Conservation (phyloP, 805 yeast species). For the Suhomyces pyralidae region DNA sequence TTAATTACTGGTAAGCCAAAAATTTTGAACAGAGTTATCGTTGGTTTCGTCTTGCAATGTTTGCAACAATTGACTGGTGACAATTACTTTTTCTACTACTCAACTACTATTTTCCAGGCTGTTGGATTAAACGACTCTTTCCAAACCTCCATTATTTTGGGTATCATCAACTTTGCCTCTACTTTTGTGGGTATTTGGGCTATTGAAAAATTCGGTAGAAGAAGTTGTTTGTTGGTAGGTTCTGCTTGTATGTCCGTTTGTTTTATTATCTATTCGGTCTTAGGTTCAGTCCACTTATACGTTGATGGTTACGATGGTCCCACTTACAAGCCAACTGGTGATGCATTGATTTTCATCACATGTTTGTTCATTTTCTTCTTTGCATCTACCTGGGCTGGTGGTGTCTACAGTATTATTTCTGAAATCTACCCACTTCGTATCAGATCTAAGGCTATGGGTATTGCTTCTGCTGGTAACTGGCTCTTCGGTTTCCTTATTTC, state of each 20-base stretch:
- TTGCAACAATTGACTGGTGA: constrained; percentile 62
- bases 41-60: constrained; percentile 58
- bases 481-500: constrained; percentile 36
- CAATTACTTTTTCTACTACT: constrained; percentile 62
- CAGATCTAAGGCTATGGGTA: constrained; percentile 42
- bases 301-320: constrained; percentile 37
- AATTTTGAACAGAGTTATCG: constrained; percentile 51
- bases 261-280: constrained; percentile 57
- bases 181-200: constrained; percentile 51
- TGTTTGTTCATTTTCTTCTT: constrained; percentile 64
- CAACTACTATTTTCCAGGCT: constrained; percentile 53
- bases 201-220: constrained; percentile 52
- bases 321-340: constrained; percentile 50
- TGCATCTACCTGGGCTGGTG: constrained; percentile 78
- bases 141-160: constrained; percentile 52
- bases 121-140: constrained; percentile 54
- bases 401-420: constrained; percentile 61
- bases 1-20: constrained; percentile 62
- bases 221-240: constrained; percentile 43
- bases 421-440: constrained; percentile 69
- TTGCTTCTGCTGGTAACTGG: constrained; percentile 30
- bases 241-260: constrained; percentile 51
- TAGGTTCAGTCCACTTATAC: constrained; percentile 53
- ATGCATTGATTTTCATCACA: constrained; percentile 61
- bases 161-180: constrained; percentile 52